Base-by-base conservation (phyloP, 768 basidiomycete species). In the Scleroderma bovista region DNA sequence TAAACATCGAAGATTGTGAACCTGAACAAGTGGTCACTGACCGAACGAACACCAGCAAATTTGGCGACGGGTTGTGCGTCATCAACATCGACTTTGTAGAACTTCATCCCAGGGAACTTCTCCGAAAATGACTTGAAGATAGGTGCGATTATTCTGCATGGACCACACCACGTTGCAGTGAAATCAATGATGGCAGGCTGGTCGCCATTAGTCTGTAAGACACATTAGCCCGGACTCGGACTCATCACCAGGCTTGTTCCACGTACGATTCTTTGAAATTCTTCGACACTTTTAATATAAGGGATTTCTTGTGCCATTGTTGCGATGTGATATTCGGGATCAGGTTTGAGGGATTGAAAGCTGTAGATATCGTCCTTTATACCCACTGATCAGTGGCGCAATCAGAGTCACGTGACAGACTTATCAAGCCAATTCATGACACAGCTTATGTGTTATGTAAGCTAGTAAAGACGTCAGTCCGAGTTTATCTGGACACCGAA, bases 21-120 rank as follows among this genome's bases (percentile, higher is more conserved):
- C 5, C 17, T 15, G 34, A 7, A 16, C 20, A 17, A 26, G 17
- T 6, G 23, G 9, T 12, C 3, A 60, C 82, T 29, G 51, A 86
- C 84, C 23, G 80, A 77, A 56, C 72, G 68, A 46, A 87, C 68
- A 20, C 72, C 71, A 44, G 77, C 76, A 60, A 78, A 79, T 47
- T 74, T 60, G 0, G 77, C 54, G 46, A 86, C 74, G 0, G 74
- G 71, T 0, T 54, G 33, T 42, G 75, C 72, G 6, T 68, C 67
- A 57, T 91, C 87, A 20, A 86, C 76, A 55, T 91, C 80, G 52
- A 88, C 76, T 64, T 86, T 89, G 75, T 80, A 84, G 69, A 86
- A 89, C 16, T 70, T 71, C 52, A 83, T 59, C 37, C 50, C 53
- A 3, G 59, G 51, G 0, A 46, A 40, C 12, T 53, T 12, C 1